Base-by-base conservation (phyloP, 2,329 filamentous ascomycete species). In the Didymella pinodella region DNA sequence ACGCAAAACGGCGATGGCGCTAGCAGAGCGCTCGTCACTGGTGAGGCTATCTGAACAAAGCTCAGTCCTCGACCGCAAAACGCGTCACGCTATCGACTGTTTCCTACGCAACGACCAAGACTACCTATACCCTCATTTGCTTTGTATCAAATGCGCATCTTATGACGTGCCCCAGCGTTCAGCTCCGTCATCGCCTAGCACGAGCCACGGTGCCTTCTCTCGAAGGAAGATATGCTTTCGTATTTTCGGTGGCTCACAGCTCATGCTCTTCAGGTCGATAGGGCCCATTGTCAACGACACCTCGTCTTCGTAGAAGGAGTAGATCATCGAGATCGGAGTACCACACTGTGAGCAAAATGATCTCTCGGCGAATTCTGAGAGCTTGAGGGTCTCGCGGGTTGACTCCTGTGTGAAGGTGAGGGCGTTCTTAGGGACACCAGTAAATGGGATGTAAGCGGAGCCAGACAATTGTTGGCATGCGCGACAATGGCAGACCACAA, bases 391-490 rank as follows among this genome's bases (percentile, higher is more conserved):
- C 31, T 70, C 77, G 16, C 73, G 67, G 0, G 70, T 74, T 22
- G 74, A 57, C 10, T 64, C 51, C 25, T 63, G 54, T 44, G 71
- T 73, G 50, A 75, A 80, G 10, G 66, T 74, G 41, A 84, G 61
- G 26, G 72, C 61, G 7, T 64, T 55, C 36, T 59, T 61, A 0
- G 75, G 68, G 40, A 83, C 77, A 8, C 72, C 59, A 7, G 75
- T 72, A 59, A 82, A 84, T 3, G 78, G 74, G 34, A 83, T 70
- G 57, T 76, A 84, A 1, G 78, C 77, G 3, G 77, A 78, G 12
- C 82, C 82, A 2, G 81, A 79, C 38, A 82, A 60, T 64, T 80
- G 80, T 56, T 82, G 81, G 61, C 83, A 85, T 40, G 78, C 78
- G n/a, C 68, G 70, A 64, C 83, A 85, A 65, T 84, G 77, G 67